Evolutionary conservation across 164 flowering plant species (phyloP), one percentile per base, ranked within the genome.

Genomic region (Akebia trifoliata): DNA sequence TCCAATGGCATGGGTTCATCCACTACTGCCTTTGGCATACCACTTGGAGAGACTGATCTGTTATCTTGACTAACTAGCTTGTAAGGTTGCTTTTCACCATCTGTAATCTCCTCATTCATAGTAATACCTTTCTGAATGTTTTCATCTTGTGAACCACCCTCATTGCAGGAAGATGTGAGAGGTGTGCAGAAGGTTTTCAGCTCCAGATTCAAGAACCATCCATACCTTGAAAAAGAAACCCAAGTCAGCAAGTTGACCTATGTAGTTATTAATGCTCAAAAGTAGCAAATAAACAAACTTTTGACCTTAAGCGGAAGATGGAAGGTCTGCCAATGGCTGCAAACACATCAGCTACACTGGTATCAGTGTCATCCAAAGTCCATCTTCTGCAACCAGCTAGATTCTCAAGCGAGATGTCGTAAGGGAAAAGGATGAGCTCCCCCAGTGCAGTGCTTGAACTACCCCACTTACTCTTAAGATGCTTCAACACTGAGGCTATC

Each of bases 401-500:
- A 54, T 68, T 60, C 11, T 71, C 74, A 31, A 26, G 21, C 1
- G 0, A 12, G 15, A 44, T 22, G 52, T 54, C 18, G 50, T 65
- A 83, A 3, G 92, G 94, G 34, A 74, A 74, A 55, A 90, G 82
- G 67, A 66, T 59, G 9, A 75, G 83, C 39, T 81, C 81, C 34
- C 50, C 95, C 50, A 20, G 11, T 18, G 84, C 87, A 43, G 63
- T 57, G 36, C 68, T 50, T 58, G 87, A 81, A 56, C 62, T 53
- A 4, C 86, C 84, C 97, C 97, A 90, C 69, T 90, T 90, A 43
- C 64, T 60, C 57, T 66, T 60, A 11, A 90, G 66, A 68, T 83
- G 97, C 60, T 73, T 81, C 18, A 90, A 57, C 49, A 90, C 86
- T 5, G 97, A 90, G 60, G 85, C 79, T 55, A 90, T 75, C 71